A percentile compares a stretch with the other conserved stretches of the same genome.
phyloP scores from a whole-genome alignment of 306 rosid genomes.

The Betula pendula region DNA sequence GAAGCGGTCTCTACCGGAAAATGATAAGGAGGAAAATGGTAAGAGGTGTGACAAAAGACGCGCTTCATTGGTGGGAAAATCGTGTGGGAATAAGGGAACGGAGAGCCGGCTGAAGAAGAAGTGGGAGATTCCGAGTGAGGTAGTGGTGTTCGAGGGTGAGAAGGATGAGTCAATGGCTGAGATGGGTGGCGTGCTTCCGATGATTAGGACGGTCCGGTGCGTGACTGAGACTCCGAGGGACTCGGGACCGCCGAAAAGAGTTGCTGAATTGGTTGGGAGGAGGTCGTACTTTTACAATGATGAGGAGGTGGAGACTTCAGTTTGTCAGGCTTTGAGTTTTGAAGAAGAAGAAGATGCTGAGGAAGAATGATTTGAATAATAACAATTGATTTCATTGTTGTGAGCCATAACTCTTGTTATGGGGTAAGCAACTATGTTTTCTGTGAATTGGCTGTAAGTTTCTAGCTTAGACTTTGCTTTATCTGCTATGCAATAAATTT shows the following conservation, averaged over 20 bases:
- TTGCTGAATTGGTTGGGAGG: slow-evolving; percentile 57
- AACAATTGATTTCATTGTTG: slow-evolving; percentile 11
- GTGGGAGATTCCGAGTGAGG: slow-evolving; percentile 59
- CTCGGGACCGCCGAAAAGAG: slow-evolving; percentile 83
- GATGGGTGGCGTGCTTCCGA: slow-evolving; percentile 50
- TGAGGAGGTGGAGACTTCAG: slow-evolving; percentile 33
- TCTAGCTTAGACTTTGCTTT: background rate
- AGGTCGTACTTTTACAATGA: slow-evolving; percentile 44
- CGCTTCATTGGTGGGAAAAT: slow-evolving; percentile 40
- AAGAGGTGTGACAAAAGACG: slow-evolving; percentile 50
- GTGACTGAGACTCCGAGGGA: slow-evolving; percentile 67
- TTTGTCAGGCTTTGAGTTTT: slow-evolving; percentile 66
- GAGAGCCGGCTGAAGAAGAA: slow-evolving; percentile 58
- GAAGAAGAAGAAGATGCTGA: slow-evolving; percentile 50
- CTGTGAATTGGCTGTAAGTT: slow-evolving; percentile 8
- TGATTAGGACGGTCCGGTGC: slow-evolving; percentile 48
- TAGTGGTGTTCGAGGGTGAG: slow-evolving; percentile 31
- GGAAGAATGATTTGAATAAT: slow-evolving; percentile 25
- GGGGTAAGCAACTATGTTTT: slow-evolving; percentile 13
- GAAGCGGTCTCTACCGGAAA: slow-evolving; percentile 76
- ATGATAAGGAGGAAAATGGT: slow-evolving; percentile 45
- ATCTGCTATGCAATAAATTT: slow-evolving; percentile 5
- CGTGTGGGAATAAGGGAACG: slow-evolving; percentile 34
- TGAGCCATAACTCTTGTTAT: slow-evolving; percentile 19
- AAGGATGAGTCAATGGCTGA: slow-evolving; percentile 25